A percentile compares a stretch with the other conserved stretches of the same genome.
phyloP scores from a whole-genome alignment of 768 basidiomycete species.

The Trichaptum fuscoviolaceum region DNA sequence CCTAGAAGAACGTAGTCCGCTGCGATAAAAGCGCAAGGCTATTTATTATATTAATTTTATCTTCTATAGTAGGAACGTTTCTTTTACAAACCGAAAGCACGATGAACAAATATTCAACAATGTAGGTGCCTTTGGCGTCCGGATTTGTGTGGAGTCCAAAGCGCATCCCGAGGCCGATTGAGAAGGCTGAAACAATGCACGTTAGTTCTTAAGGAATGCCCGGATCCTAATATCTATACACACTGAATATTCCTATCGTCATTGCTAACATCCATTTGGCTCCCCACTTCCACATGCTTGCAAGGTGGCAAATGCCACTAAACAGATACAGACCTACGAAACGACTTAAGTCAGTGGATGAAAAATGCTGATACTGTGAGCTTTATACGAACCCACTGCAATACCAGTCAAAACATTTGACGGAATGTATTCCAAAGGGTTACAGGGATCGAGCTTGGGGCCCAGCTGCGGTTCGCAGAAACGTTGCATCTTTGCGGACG shows the following conservation, averaged over 20 bases:
- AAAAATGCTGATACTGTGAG: not conserved
- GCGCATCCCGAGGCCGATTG: constrained; percentile 49
- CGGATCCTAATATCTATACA: not conserved
- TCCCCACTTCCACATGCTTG: constrained; percentile 37
- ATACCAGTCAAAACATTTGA: constrained; percentile 47
- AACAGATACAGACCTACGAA: constrained; percentile 31
- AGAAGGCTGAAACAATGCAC: constrained; percentile 37
- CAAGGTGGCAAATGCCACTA: constrained; percentile 40
- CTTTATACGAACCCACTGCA: constrained; percentile 36
- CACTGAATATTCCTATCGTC: constrained; percentile 54
- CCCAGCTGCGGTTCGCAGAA: constrained; percentile 37
- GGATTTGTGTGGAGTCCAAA: constrained; percentile 51
- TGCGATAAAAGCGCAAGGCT: constrained; percentile 75
- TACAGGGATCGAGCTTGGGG: constrained; percentile 47
- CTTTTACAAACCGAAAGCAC: constrained; percentile 45
- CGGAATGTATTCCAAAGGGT: constrained; percentile 51
- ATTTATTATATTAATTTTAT: constrained; percentile 3
- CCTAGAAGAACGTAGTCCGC: constrained; percentile 65
- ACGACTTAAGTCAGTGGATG: constrained; percentile 7
- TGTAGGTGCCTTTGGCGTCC: constrained; percentile 48
- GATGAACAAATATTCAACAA: constrained; percentile 53
- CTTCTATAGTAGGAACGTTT: not conserved
- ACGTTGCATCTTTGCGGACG: constrained; percentile 5
- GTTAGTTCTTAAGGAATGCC: not conserved
- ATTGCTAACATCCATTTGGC: constrained; percentile 57